phyloP scores from a whole-genome alignment of 2,329 filamentous ascomycete genomes.

The Penicillium sp. region DNA sequence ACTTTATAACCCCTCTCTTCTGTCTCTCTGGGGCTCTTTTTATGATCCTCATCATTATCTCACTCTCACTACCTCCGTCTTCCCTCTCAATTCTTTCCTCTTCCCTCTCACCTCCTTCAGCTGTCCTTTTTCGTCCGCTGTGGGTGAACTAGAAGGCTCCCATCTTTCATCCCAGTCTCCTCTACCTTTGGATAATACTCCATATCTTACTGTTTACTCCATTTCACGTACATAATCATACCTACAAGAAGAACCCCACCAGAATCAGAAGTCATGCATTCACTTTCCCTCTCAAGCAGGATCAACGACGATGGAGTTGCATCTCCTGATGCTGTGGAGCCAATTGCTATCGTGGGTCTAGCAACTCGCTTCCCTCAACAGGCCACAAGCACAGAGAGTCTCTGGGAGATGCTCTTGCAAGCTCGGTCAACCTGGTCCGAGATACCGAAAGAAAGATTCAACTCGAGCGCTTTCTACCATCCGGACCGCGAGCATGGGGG shows the following conservation, averaged over 20 bases:
- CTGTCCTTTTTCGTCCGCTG: too few species aligned
- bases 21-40: not conserved
- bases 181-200: too few species aligned
- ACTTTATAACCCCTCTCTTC: not conserved
- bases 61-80: not conserved
- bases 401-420: conserved; percentile 38
- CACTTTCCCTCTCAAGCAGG: conserved; percentile 5
- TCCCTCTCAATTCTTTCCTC: not conserved
- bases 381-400: conserved; percentile 32
- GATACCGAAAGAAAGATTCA: conserved; percentile 41
- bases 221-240: too few species aligned
- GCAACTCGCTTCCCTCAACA: conserved; percentile 34
- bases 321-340: conserved; percentile 17
- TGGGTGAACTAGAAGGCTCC: too few species aligned
- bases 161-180: too few species aligned
- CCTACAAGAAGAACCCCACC: not conserved
- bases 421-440: conserved; percentile 33
- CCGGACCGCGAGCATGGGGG: conserved; percentile 39
- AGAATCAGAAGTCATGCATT: conserved; percentile 5
- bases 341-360: conserved; percentile 41
- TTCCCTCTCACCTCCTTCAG: too few species aligned
- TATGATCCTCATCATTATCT: not conserved
- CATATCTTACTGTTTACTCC: too few species aligned
- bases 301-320: not conserved
- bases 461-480: conserved; percentile 40